Evolutionary conservation across 2,329 filamentous ascomycete genomes (phyloP).

Genomic region (Davidsoniella virescens): DNA sequence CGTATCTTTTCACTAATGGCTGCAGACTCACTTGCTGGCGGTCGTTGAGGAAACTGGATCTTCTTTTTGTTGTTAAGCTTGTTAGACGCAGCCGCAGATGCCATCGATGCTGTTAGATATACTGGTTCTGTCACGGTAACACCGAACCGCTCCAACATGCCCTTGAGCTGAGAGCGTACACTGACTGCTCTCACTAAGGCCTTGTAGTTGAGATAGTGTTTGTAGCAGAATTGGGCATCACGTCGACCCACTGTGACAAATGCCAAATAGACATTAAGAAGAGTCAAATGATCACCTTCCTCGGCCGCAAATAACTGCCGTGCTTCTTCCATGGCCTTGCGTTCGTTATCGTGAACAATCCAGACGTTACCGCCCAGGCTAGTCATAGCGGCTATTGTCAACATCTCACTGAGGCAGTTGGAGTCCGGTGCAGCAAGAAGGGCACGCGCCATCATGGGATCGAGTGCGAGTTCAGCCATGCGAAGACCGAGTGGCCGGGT

Average conservation of each 20-base stretch:
- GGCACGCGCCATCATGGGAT: slow-evolving; percentile 90
- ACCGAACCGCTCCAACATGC: slow-evolving; percentile 74
- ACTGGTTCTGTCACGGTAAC: slow-evolving; percentile 51
- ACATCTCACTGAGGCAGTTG: slow-evolving; percentile 66
- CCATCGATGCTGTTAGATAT: slow-evolving; percentile 2
- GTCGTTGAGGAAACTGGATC: background rate
- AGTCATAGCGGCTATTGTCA: slow-evolving; percentile 89
- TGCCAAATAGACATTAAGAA: slow-evolving; percentile 83
- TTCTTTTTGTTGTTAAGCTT: background rate
- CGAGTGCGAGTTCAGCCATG: slow-evolving; percentile 86
- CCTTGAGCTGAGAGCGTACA: slow-evolving; percentile 69
- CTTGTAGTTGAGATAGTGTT: slow-evolving; percentile 78
- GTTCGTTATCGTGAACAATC: slow-evolving; percentile 64
- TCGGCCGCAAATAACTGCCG: slow-evolving; percentile 75
- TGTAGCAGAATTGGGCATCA: slow-evolving; percentile 71
- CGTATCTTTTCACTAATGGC: slow-evolving; percentile 52
- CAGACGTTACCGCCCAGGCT: slow-evolving; percentile 56
- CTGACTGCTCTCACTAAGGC: slow-evolving; percentile 67
- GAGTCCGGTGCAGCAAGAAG: slow-evolving; percentile 62
- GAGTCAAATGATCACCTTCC: slow-evolving; percentile 84
- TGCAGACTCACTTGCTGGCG: slow-evolving; percentile 18
- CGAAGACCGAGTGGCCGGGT: slow-evolving; percentile 73
- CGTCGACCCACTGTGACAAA: slow-evolving; percentile 74
- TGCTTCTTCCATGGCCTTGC: slow-evolving; percentile 56
- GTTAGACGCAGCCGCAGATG: slow-evolving; percentile 15